Evolutionary conservation across 306 rosid species (phyloP), one percentile per base, ranked within the genome.

Genomic region (Abrus pulchellus): DNA sequence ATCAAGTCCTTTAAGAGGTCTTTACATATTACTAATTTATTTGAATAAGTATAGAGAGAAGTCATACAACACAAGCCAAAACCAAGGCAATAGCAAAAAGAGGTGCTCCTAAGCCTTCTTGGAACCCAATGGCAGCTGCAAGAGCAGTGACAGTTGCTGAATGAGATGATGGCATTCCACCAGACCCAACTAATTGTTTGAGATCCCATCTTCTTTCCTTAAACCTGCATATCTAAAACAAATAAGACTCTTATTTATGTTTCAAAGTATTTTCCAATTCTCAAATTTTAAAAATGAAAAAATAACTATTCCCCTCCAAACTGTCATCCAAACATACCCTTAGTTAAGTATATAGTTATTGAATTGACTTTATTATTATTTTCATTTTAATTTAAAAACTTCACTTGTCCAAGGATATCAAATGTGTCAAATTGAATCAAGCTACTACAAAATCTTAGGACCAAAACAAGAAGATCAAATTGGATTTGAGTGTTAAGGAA

Each of bases 91-190:
- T 75, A 3, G 97, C 96, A 85, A 94, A 94, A 55, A 78, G 13
- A 30, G 92, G 52, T 82, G 90, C 98, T 40, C 92, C 89, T 50
- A 92, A 82, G 59, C 97, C 96, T 82, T 94, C 93, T 59, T 90
- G 92, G 68, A 94, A 79, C 2, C 97, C 97, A 83, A 90, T 60
- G 56, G 97, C 90, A 54, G 85, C 62, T 47, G 98, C 90, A 74
- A 92, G 90, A 84, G 98, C 98, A 77, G 96, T 88, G n/a, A 94
- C 97, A 69, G 94, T 90, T 0, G 98, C 82, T 33, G 98, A 90
- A 90, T 94, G 97, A 79, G 98, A 94, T 4, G 97, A 94, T 10
- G 98, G 97, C 98, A 94, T 94, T 82, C 98, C 98, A 12, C 98
- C 98, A 6, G 97, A 94, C 63, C 89, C 97, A 69, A 89, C 32